phyloP scores from a whole-genome alignment of 768 basidiomycete genomes.

The Lactifluus subvellereus region DNA sequence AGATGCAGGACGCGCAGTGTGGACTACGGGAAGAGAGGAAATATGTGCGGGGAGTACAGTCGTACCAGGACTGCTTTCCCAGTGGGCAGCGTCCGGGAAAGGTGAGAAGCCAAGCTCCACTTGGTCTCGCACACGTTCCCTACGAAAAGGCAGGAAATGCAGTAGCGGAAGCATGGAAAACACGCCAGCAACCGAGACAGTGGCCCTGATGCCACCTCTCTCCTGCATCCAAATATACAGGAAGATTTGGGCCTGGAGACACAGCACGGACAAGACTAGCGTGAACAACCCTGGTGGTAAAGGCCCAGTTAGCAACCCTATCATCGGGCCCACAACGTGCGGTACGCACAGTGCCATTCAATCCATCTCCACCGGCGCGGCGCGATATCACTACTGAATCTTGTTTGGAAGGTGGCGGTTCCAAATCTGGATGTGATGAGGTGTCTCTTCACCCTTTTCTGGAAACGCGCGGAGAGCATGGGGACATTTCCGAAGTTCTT shows the following conservation, averaged over 20 bases:
- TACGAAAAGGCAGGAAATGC: constrained; percentile 12
- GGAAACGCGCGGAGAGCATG: constrained; percentile 1
- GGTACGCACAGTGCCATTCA: constrained; percentile 16
- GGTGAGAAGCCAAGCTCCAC: neutral
- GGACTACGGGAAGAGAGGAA: neutral
- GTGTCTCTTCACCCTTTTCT: neutral
- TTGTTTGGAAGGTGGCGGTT: neutral
- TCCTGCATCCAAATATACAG: constrained; percentile 20
- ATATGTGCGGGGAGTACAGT: neutral
- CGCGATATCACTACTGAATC: neutral
- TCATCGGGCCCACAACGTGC: too few relatives aligned
- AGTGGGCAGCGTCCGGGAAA: neutral
- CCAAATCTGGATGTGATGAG: neutral
- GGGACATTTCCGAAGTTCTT: constrained; percentile 18
- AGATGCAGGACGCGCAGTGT: neutral
- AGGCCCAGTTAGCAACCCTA: neutral
- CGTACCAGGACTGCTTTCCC: neutral
- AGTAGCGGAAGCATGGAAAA: constrained; percentile 17
- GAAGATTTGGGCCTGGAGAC: constrained; percentile 12
- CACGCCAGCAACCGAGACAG: constrained; percentile 4
- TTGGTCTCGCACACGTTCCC: neutral
- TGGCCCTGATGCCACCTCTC: neutral
- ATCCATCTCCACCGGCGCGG: constrained; percentile 11
- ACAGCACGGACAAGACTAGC: constrained; percentile 12
- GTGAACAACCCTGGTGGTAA: constrained; percentile 6